Evolutionary conservation across 768 basidiomycete genomes (phyloP), one percentile per base, ranked within the genome.

Genomic region (Lactifluus subvellereus): DNA sequence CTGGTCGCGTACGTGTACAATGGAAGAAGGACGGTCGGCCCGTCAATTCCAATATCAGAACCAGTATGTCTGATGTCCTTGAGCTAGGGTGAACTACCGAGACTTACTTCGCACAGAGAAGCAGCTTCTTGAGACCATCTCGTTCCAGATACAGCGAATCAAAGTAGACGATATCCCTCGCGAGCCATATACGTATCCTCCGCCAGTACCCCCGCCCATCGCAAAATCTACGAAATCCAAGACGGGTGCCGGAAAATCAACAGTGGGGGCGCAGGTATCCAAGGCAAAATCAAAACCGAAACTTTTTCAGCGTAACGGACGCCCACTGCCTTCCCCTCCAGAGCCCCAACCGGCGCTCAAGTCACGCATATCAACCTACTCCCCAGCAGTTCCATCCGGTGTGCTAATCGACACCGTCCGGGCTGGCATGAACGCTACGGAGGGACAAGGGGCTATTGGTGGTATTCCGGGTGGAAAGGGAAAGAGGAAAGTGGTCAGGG

Each of bases 1-100:
- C 96, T 0, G 96, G 96, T 9, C 83, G 96, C 30, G 92, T 99
- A 62, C 84, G 93, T 66, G 90, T 98, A 27, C 90, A 90, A 71
- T 92, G 89, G 88, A 93, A 90, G 81, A 88, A 87, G 73, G 87
- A 91, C 62, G 90, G 82, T 0, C 70, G 74, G 40, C 78, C 88
- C 9, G 74, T 88, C 62, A 88, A 91, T 69, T 77, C 81, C 3
- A 70, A 72, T n/a, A 85, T 93, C 70, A 85, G 82, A 76, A 88
- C 86, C 37, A 93, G 91, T 93, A 71, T 68, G 87, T 80, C 32
- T 47, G 51, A 43, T 43, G 37, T 56, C 48, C 33, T 54, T 54
- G 47, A 18, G 22, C 27, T 35, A 30, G 42, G 38, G 42, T 20
- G 54, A 61, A 56, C 50, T 14, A 49, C 52, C 30, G 57, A 48